A percentile compares a stretch with the other conserved stretches of the same genome.
phyloP scores from a whole-genome alignment of 306 rosid species.

The Gleditsia sinensis region DNA sequence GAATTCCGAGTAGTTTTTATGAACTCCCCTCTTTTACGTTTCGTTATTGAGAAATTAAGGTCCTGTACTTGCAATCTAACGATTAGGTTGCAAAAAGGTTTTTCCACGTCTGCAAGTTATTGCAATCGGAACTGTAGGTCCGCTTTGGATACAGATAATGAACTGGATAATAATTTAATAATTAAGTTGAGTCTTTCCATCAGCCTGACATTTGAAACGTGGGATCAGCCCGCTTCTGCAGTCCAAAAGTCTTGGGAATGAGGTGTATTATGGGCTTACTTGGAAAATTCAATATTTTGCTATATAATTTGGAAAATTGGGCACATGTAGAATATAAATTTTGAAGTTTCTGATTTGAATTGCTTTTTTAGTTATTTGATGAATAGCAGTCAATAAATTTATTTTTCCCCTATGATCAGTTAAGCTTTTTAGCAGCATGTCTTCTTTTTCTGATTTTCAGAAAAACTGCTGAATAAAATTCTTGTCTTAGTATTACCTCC shows the following conservation, averaged over 20 bases:
- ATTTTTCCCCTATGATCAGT: background rate
- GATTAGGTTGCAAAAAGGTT: background rate
- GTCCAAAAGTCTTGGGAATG: slow-evolving; percentile 2
- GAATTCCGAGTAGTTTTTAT: slow-evolving; percentile 17
- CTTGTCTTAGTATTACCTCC: background rate
- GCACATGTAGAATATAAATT: slow-evolving; percentile 5
- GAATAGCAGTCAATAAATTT: background rate
- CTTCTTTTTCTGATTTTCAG: background rate
- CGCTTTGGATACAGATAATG: background rate
- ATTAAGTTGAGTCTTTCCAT: background rate
- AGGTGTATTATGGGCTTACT: background rate
- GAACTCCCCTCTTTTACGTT: background rate
- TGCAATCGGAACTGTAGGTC: background rate
- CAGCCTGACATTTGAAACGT: background rate
- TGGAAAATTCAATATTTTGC: background rate
- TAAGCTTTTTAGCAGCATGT: too few relatives aligned
- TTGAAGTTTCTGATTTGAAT: slow-evolving; percentile 3
- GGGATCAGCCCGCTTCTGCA: background rate
- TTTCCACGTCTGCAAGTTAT: background rate
- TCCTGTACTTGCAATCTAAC: background rate
- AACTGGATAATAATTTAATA: background rate
- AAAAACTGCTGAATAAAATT: background rate
- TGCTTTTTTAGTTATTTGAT: background rate
- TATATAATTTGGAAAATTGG: slow-evolving; percentile 17
- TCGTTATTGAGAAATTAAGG: slow-evolving; percentile 17